A percentile compares a stretch with the other conserved stretches of the same genome.
Conservation (phyloP, 208 protist genomes). For the Acanthamoeba triangularis region DNA sequence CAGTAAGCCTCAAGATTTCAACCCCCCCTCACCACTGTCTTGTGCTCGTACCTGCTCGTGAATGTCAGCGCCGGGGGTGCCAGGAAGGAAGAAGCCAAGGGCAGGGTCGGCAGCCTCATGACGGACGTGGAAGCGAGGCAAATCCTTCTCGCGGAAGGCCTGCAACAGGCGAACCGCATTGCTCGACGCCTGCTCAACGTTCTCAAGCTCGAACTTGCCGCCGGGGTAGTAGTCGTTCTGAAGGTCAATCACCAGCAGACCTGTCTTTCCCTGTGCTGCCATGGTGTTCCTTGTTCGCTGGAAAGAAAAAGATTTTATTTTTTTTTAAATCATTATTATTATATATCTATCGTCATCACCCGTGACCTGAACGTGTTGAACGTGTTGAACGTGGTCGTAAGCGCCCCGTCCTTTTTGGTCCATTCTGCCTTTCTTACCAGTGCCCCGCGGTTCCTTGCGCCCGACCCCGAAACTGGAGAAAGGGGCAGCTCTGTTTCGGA, state of each 20-base stretch:
- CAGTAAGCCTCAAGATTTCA: neutral
- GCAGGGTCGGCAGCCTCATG: conserved; percentile 66
- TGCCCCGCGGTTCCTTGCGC: too few species aligned
- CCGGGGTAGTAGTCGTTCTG: conserved; percentile 80
- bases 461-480: too few species aligned
- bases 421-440: too few species aligned
- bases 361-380: too few species aligned
- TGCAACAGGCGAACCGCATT: conserved; percentile 21
- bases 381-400: too few species aligned
- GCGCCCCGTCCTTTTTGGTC: too few species aligned
- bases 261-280: conserved; percentile 47
- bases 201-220: conserved; percentile 69
- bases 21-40: neutral
- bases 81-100: conserved; percentile 75
- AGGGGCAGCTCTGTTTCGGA: too few species aligned
- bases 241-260: conserved; percentile 69
- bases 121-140: conserved; percentile 66
- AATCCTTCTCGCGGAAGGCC: conserved; percentile 31
- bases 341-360: too few species aligned
- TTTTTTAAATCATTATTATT: too few species aligned
- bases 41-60: conserved; percentile 18
- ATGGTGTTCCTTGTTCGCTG: neutral
- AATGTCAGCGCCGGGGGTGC: conserved; percentile 56
- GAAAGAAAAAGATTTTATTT: too few species aligned
- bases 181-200: neutral